phyloP scores from a whole-genome alignment of 139 green algal genomes.

The Tetraselmis chui region DNA sequence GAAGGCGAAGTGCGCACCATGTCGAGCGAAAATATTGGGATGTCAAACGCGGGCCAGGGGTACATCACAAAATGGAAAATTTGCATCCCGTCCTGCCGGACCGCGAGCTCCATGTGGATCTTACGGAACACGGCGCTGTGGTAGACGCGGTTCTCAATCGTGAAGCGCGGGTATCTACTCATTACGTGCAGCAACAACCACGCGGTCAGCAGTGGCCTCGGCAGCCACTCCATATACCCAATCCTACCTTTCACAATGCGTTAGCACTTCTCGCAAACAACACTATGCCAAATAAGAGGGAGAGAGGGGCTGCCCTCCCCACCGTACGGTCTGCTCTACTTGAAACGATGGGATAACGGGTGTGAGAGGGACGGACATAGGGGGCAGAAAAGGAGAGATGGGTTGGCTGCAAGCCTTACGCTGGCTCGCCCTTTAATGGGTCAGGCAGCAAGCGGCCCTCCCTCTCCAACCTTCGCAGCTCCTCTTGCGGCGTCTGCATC shows the following conservation, averaged over 20 bases:
- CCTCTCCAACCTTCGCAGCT: neutral
- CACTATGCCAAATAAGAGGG: too few relatives aligned
- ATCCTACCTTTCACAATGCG: too few relatives aligned
- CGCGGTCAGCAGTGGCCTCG: too few relatives aligned
- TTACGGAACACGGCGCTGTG: constrained; percentile 63
- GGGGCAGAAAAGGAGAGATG: too few relatives aligned
- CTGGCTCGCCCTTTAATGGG: neutral
- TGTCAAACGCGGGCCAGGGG: constrained; percentile 44
- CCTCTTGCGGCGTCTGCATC: neutral
- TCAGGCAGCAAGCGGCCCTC: neutral
- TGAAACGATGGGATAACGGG: too few relatives aligned
- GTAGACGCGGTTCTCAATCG: constrained; percentile 73
- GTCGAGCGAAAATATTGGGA: constrained; percentile 77
- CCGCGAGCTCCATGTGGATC: constrained; percentile 70
- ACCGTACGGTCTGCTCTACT: too few relatives aligned
- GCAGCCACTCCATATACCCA: too few relatives aligned
- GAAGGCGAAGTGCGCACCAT: constrained; percentile 46
- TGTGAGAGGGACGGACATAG: too few relatives aligned
- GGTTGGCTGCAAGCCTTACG: too few relatives aligned
- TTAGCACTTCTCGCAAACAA: too few relatives aligned
- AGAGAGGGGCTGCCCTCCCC: too few relatives aligned
- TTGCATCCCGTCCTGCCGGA: constrained; percentile 67
- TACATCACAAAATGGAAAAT: constrained; percentile 75
- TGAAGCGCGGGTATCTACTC: constrained; percentile 62
- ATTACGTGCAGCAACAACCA: too few relatives aligned